Base-by-base conservation (phyloP, 257 asterid species). In the Scutellaria barbata region DNA sequence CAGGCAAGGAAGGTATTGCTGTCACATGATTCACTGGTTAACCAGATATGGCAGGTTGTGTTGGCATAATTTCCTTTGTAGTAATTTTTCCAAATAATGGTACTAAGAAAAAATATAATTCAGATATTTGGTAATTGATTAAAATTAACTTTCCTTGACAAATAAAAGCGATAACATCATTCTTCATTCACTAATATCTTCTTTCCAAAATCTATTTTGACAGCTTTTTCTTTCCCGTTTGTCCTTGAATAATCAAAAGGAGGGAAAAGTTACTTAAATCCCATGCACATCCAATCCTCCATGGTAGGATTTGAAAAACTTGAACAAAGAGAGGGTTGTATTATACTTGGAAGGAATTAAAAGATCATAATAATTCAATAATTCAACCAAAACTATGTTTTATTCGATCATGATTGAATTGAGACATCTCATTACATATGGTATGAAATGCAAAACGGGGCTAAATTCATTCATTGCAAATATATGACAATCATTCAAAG, bases 51-150 rank as follows among this genome's bases (percentile, higher is more conserved):
- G 75, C 8, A 59, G 2, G 5, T 46, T 58, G 39, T 51, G 25
- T 33, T 66, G 61, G 48, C 47, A 50, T 67, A 9, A 8, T 51
- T 68, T n/a, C 30, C 45, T 50, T 50, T 17, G 2, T 33, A 16
- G 17, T 50, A 7, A 30, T 13, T 66, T 39, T 9, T 47, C 41
- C 52, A 61, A 12, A 46, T 61, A 25, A 61, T 61, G 33, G 16
- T 46, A 47, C 14, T 6, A 18, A 10, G 69, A 10, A 2, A 18
- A 50, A 13, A 22, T 0, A 11, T 0, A 10, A 13, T 61, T 40
- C 61, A 14, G 4, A 33, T 45, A 6, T 33, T 33, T 47, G 64
- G 76, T 10, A 62, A 61, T 17, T 17, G 48, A 48, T 35, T 51
- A 14, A 30, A 71, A n/a, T 22, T 12, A 14, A 13, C 48, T 58